Evolutionary conservation across 2,329 filamentous ascomycete species (phyloP).

Genomic region (Fusarium robinianum): DNA sequence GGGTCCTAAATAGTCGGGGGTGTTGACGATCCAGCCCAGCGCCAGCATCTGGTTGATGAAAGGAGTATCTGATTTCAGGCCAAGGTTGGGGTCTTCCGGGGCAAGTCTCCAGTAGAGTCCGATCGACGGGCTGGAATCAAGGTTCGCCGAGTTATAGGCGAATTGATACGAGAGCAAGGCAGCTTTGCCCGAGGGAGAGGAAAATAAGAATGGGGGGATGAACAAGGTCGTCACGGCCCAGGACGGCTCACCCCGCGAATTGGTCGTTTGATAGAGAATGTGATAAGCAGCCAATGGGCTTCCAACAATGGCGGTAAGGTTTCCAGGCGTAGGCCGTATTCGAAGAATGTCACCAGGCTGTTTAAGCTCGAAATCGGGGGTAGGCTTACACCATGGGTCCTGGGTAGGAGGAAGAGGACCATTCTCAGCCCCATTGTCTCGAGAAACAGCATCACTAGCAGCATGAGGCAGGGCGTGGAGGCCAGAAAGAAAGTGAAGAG

Average conservation of each 20-base stretch:
- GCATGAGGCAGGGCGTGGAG: neutral
- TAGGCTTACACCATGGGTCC: conserved; percentile 18
- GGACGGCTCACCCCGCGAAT: conserved; percentile 40
- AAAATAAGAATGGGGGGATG: conserved; percentile 26
- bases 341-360: conserved; percentile 21
- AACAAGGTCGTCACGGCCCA: conserved; percentile 48
- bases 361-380: conserved; percentile 7
- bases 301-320: conserved; percentile 20
- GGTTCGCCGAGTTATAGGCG: conserved; percentile 28
- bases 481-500: neutral
- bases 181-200: conserved; percentile 9
- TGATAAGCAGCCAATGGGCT: conserved; percentile 35
- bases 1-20: conserved; percentile 51
- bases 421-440: accelerated
- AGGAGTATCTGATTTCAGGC: conserved; percentile 16
- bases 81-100: conserved; percentile 9
- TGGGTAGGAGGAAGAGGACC: conserved; percentile 6
- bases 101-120: conserved; percentile 15
- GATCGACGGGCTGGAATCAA: conserved; percentile 26
- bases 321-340: conserved; percentile 15
- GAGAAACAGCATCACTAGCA: accelerated
- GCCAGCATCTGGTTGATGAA: conserved; percentile 14
- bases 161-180: conserved; percentile 26
- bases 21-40: conserved; percentile 22
- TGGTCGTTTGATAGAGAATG: conserved; percentile 46